Conservation (phyloP, 345 rosid species). For the Erysimum cheiranthoides region DNA sequence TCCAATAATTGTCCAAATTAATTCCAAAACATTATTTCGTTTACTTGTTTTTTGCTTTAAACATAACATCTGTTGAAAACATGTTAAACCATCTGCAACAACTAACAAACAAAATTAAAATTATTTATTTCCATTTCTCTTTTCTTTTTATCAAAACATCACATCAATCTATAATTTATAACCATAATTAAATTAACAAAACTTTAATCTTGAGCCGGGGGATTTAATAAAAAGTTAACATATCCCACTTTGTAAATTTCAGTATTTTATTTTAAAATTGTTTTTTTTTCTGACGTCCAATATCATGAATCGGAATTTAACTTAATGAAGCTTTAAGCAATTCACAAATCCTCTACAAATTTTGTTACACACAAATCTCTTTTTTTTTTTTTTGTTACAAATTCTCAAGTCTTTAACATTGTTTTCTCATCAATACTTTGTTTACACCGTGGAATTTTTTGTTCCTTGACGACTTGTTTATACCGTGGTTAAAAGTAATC, state of each 20-base stretch:
- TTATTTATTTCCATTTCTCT: background rate
- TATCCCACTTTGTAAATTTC: background rate
- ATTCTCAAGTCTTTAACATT: background rate
- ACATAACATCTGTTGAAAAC: background rate
- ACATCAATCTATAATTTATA: background rate
- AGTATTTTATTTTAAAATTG: background rate
- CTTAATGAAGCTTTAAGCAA: background rate
- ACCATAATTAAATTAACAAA: background rate
- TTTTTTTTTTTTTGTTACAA: too few relatives aligned
- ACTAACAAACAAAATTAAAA: background rate
- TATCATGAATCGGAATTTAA: background rate
- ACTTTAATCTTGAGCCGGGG: background rate
- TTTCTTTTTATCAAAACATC: background rate
- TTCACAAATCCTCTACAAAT: background rate
- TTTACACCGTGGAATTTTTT: too few relatives aligned
- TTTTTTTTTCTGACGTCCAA: background rate
- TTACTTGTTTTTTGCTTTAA: background rate
- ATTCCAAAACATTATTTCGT: slow-evolving; percentile 18
- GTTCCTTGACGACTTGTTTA: background rate
- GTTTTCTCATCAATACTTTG: background rate
- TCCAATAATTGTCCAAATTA: slow-evolving; percentile 37
- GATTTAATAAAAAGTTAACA: background rate
- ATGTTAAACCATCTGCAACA: slow-evolving; percentile 16
- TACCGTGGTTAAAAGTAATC: background rate
- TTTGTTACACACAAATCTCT: too few relatives aligned